A percentile compares a stretch with the other conserved stretches of the same genome.
Conservation (phyloP, 495 filamentous ascomycete genomes). For the Cercophora newfieldiana region DNA sequence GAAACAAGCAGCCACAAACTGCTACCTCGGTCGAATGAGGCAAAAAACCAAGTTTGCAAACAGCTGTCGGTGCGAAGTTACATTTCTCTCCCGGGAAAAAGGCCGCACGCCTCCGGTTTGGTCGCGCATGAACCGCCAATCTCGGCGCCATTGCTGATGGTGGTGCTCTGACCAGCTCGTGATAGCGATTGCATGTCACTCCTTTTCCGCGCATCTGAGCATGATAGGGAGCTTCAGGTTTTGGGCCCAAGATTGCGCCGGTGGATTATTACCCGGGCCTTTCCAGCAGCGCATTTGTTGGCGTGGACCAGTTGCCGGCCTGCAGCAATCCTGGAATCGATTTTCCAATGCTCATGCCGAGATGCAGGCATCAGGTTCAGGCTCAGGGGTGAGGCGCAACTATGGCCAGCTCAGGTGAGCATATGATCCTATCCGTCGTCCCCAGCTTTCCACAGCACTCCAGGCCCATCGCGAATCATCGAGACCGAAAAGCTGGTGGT, state of each 20-base stretch:
- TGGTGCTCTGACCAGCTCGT: slow-evolving; percentile 2
- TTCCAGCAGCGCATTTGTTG: too few relatives aligned
- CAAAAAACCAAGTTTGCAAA: not conserved
- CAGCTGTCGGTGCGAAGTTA: not conserved
- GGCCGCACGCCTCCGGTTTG: not conserved
- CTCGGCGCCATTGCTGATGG: not conserved
- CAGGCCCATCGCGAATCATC: not conserved
- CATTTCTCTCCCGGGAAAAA: not conserved
- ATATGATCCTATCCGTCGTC: not conserved
- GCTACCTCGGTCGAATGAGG: not conserved
- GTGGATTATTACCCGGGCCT: too few relatives aligned
- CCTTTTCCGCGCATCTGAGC: slow-evolving; percentile 3
- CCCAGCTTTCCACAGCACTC: not conserved
- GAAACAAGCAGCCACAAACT: not conserved
- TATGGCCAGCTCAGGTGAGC: not conserved
- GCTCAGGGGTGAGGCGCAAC: slow-evolving; percentile 1
- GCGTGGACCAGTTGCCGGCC: not conserved
- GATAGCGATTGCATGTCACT: not conserved
- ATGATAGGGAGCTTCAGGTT: not conserved
- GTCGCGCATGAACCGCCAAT: slow-evolving; percentile 1
- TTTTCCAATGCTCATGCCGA: not conserved
- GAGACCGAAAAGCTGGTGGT: not conserved
- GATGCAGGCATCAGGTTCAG: not conserved
- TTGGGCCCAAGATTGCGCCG: too few relatives aligned
- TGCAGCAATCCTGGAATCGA: not conserved